Evolutionary conservation across 2,329 filamentous ascomycete genomes (phyloP).

Genomic region (Magnaporthiopsis incrustans): DNA sequence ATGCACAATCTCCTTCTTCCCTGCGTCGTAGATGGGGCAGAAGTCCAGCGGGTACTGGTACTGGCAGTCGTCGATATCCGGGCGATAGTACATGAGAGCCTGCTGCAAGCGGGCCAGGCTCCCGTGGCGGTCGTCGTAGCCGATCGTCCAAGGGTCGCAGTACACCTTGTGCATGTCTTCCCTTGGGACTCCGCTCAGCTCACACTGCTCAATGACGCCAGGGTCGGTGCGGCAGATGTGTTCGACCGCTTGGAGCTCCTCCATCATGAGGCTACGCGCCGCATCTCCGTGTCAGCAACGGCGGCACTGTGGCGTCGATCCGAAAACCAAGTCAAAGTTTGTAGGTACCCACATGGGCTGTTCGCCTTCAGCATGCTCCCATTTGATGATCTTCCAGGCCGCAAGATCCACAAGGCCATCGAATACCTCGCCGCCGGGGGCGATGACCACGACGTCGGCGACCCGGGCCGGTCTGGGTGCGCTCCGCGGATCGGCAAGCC

Average conservation of each 20-base stretch:
- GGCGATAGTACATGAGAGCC: conserved; percentile 91
- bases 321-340: too few species aligned
- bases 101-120: conserved; percentile 74
- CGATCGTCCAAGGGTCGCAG: conserved; percentile 94
- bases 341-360: conserved; percentile 61
- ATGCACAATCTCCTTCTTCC: conserved; percentile 68
- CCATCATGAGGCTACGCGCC: conserved; percentile 65
- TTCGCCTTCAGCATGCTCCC: conserved; percentile 67
- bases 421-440: conserved; percentile 67
- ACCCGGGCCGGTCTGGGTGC: conserved; percentile 58
- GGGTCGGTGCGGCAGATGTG: conserved; percentile 66
- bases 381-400: conserved; percentile 58
- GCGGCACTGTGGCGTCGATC: background rate
- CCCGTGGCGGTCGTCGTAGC: conserved; percentile 85
- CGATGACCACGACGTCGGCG: conserved; percentile 79
- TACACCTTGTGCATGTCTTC: conserved; percentile 93
- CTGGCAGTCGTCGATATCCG: conserved; percentile 76
- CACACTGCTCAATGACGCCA: conserved; percentile 85
- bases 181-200: conserved; percentile 68
- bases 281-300: background rate
- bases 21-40: conserved; percentile 81
- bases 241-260: conserved; percentile 79
- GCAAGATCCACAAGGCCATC: conserved; percentile 74
- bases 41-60: conserved; percentile 91
- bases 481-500: conserved; percentile 59